Percentiles rank a stretch among this genome's conserved stretches.
Conservation (phyloP, 805 yeast species). For the Candida hispaniensis region DNA sequence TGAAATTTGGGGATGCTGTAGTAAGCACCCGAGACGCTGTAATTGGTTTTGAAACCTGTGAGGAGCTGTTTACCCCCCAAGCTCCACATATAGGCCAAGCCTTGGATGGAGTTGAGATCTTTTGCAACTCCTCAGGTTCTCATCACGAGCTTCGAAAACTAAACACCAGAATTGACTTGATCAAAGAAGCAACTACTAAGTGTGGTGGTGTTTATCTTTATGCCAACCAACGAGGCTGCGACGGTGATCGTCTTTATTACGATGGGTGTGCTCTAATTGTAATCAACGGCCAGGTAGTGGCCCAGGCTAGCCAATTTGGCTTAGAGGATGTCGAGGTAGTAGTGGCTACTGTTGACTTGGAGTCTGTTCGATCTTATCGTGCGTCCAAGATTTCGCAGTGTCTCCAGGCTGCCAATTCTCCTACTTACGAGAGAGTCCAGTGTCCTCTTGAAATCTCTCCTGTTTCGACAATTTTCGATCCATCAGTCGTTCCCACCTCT, state of each 20-base stretch:
- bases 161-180: constrained; percentile 71
- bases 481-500: constrained; percentile 47
- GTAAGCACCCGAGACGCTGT: constrained; percentile 75
- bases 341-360: constrained; percentile 88
- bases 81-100: constrained; percentile 90
- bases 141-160: constrained; percentile 92
- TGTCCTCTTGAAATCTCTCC: constrained; percentile 21
- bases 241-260: constrained; percentile 92
- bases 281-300: constrained; percentile 82
- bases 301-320: constrained; percentile 88
- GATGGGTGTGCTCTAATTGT: constrained; percentile 96
- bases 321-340: constrained; percentile 87
- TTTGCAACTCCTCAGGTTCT: constrained; percentile 94
- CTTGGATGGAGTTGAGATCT: constrained; percentile 92
- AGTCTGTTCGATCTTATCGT: constrained; percentile 79
- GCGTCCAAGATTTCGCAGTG: constrained; percentile 60
- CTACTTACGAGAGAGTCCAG: constrained; percentile 24
- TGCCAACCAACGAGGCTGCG: constrained; percentile 95
- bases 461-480: constrained; percentile 38
- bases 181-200: constrained; percentile 84
- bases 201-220: constrained; percentile 95
- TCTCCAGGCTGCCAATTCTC: constrained; percentile 44
- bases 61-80: constrained; percentile 91
- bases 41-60: constrained; percentile 97
- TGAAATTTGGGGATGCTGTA: constrained; percentile 85